Evolutionary conservation across 164 flowering plant genomes (phyloP).

Genomic region (Piper longum): DNA sequence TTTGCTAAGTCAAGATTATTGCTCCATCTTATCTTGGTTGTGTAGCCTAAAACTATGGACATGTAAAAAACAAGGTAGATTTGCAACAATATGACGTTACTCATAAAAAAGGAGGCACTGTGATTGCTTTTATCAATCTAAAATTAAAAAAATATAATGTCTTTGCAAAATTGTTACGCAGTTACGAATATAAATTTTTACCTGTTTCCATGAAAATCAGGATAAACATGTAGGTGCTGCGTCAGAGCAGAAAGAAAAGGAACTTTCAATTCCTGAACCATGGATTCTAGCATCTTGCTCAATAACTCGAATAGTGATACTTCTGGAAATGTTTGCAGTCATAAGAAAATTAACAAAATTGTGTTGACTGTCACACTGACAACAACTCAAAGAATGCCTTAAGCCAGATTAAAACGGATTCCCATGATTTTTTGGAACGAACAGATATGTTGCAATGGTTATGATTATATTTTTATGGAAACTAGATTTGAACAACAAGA

Average conservation of each 20-base stretch:
- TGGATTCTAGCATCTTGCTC: slow-evolving; percentile 52
- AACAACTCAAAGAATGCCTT: neutral
- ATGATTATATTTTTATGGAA: no score
- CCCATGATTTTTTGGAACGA: neutral
- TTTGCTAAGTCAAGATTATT: no score
- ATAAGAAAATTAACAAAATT: neutral
- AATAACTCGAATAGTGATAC: slow-evolving; percentile 55
- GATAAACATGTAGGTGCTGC: slow-evolving; percentile 66
- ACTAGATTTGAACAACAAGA: neutral
- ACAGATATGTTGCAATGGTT: neutral
- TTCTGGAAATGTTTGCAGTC: slow-evolving; percentile 26
- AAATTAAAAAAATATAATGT: neutral
- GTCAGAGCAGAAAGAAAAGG: slow-evolving; percentile 86
- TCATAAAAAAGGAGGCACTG: no score
- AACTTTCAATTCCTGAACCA: slow-evolving; percentile 35
- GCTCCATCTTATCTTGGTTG: no score
- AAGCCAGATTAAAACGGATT: neutral
- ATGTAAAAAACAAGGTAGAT: no score
- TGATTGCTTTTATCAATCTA: no score
- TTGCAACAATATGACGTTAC: no score
- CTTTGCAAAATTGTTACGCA: neutral
- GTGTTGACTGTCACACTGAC: neutral
- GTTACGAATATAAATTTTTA: slow-evolving; percentile 5
- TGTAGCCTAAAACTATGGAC: no score
- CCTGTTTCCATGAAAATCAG: slow-evolving; percentile 98